Base-by-base conservation (phyloP, 345 rosid species). In the Erodium maritimum region DNA sequence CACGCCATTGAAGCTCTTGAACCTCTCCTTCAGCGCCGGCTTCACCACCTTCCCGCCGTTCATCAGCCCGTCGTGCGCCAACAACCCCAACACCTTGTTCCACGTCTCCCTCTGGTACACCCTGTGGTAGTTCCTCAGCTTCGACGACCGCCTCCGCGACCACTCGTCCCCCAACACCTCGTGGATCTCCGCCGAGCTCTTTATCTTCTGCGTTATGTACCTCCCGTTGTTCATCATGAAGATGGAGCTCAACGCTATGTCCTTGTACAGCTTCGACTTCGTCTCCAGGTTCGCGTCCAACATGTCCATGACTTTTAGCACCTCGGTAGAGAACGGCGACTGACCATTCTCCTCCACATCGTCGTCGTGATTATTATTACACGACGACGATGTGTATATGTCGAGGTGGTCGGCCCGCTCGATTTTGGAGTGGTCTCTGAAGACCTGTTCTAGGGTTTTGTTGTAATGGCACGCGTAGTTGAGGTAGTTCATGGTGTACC, bases 161-260 rank as follows among this genome's bases (percentile, higher is more conserved):
- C 96, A 86, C 10, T 73, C 71, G 62, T 91, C 84, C 4, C 95
- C 91, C 77, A 83, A 71, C 23, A 70, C 70, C 52, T 75, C 65
- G 23, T 79, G 79, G 55, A 86, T 77, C 87, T 81, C 93, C 1
- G 75, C 25, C 0, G 96, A 80, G 5, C 85, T 76, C 67, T 80
- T 86, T 79, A 86, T 80, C 79, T 88, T 85, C 60, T 91, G 89
- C 56, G 84, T 66, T 48, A 88, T 86, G 81, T 86, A 91, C 17
- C 93, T 81, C 3, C 96, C 98, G 17, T 91, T 91, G 78, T 91
- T 91, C 98, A 91, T 91, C 95, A 86, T 84, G 79, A 91, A 91
- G 21, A 91, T 88, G 77, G 74, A 68, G 64, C 86, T 71, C 58
- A 91, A 62, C 0, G 93, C 63, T 10, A 79, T 50, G 65, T 91